A percentile compares a stretch with the other conserved stretches of the same genome.
phyloP scores from a whole-genome alignment of 495 filamentous ascomycete genomes.

The Penicillium canariense region DNA sequence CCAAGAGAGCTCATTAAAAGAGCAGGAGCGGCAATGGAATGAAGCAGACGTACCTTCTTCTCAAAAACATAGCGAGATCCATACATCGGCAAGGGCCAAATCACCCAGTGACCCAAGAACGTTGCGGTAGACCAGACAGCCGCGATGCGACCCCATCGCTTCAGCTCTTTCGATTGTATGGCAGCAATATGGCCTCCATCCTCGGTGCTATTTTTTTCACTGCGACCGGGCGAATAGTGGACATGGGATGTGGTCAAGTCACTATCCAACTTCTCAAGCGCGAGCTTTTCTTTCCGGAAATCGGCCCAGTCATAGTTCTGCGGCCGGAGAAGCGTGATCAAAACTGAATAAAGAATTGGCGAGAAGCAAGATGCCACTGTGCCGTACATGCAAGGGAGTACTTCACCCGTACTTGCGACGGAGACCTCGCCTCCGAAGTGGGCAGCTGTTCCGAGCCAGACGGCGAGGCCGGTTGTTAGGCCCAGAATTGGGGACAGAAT shows the following conservation, averaged over 20 bases:
- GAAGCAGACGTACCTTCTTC: constrained; percentile 30
- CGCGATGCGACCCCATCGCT: constrained; percentile 36
- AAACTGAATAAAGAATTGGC: constrained; percentile 33
- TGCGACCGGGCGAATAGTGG: background rate
- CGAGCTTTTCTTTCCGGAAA: constrained; percentile 36
- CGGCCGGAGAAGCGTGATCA: constrained; percentile 33
- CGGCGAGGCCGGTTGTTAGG: constrained; percentile 40
- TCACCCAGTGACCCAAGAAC: constrained; percentile 39
- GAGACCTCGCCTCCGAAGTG: constrained; percentile 43
- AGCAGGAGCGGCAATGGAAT: too few relatives aligned
- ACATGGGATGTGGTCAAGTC: constrained; percentile 24
- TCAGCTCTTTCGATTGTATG: constrained; percentile 28
- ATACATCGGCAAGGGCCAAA: constrained; percentile 45
- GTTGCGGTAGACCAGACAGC: constrained; percentile 38
- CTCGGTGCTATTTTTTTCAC: constrained; percentile 1
- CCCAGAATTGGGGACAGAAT: constrained; percentile 45
- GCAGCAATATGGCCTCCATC: constrained; percentile 3
- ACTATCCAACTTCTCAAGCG: constrained; percentile 30
- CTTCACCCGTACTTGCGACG: constrained; percentile 44
- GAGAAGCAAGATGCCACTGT: constrained; percentile 41
- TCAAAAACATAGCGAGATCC: constrained; percentile 37
- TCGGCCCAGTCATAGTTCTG: constrained; percentile 38
- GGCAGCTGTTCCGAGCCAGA: constrained; percentile 47
- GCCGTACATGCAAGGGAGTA: constrained; percentile 44
- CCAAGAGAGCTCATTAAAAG: too few relatives aligned